Conservation (phyloP, 768 basidiomycete genomes). For the Hysterangium stoloniferum region DNA sequence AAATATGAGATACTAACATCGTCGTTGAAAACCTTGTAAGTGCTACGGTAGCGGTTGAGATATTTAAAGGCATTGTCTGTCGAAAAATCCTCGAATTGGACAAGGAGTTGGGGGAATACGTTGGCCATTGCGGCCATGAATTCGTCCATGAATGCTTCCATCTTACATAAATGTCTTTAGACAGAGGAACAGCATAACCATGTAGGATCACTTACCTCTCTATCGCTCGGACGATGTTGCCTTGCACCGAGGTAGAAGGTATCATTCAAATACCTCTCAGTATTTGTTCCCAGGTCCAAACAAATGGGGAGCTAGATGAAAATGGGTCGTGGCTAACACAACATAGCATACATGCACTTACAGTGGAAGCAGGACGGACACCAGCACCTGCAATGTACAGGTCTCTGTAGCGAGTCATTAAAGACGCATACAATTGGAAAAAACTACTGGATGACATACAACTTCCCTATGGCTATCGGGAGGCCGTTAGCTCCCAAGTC, state of each 20-base stretch:
- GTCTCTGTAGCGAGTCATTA: conserved; percentile 28
- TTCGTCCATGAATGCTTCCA: conserved; percentile 31
- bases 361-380: conserved; percentile 8
- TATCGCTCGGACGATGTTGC: conserved; percentile 22
- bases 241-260: conserved; percentile 36
- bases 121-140: conserved; percentile 32
- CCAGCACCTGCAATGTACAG: conserved; percentile 35
- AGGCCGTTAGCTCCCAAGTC: conserved; percentile 17
- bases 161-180: conserved; percentile 4
- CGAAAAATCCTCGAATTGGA: conserved; percentile 24
- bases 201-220: conserved; percentile 8
- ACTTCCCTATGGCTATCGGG: conserved; percentile 8
- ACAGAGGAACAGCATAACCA: neutral
- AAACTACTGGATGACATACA: neutral
- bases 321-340: neutral
- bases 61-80: conserved; percentile 35
- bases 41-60: conserved; percentile 28
- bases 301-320: conserved; percentile 4
- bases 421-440: conserved; percentile 15
- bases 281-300: conserved; percentile 33
- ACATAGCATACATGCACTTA: neutral
- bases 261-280: conserved; percentile 28
- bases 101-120: conserved; percentile 28
- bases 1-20: conserved; percentile 16
- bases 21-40: conserved; percentile 28